Evolutionary conservation across 1,284 basidiomycete genomes (phyloP).

Genomic region (Somion occarium): DNA sequence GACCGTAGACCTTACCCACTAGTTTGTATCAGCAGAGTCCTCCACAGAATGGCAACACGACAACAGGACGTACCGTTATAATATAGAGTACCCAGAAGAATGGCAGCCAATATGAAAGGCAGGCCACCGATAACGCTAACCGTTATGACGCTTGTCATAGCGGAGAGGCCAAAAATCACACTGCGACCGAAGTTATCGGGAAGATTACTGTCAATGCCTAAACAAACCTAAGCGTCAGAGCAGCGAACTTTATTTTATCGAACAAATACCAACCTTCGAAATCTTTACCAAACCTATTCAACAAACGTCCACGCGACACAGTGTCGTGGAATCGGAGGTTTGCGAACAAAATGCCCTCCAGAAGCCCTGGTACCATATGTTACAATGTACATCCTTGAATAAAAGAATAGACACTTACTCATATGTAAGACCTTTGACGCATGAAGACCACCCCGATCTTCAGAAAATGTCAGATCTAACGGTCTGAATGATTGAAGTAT

Average conservation of each 20-base stretch:
- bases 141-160: constrained; percentile 62
- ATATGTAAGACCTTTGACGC: constrained; percentile 71
- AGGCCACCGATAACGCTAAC: constrained; percentile 79
- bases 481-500: constrained; percentile 3
- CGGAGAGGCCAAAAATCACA: constrained; percentile 48
- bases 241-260: background rate
- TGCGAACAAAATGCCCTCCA: constrained; percentile 86
- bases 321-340: constrained; percentile 94
- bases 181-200: constrained; percentile 86
- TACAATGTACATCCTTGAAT: background rate
- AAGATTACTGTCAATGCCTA: constrained; percentile 80
- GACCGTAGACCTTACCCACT: constrained; percentile 67
- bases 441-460: constrained; percentile 65
- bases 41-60: background rate
- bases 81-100: constrained; percentile 61
- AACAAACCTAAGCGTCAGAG: constrained; percentile 2
- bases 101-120: constrained; percentile 62
- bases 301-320: constrained; percentile 77
- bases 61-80: constrained; percentile 50
- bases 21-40: background rate
- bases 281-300: constrained; percentile 93
- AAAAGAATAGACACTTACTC: constrained; percentile 22
- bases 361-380: constrained; percentile 33
- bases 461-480: constrained; percentile 1
- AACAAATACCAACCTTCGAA: constrained; percentile 86